Evolutionary conservation across 2,329 filamentous ascomycete genomes (phyloP), one percentile per base, ranked within the genome.

Genomic region (Aspergillus flavus): DNA sequence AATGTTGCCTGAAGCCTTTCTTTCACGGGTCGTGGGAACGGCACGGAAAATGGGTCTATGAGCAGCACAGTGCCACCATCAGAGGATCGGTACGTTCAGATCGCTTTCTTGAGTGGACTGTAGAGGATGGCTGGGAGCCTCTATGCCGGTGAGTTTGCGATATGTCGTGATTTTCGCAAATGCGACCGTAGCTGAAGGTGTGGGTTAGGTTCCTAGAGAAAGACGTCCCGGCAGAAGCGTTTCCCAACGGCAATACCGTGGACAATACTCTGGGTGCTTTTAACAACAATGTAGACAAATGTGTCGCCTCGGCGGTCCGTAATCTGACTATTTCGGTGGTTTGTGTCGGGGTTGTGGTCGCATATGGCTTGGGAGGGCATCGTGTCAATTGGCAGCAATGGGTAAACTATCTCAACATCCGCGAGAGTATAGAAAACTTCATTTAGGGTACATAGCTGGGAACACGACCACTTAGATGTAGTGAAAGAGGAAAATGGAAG

Each of bases 81-180:
- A 34, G 43, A 3, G 52, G 62, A 1, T 1, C 53, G 0, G 61
- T 65, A 2, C 30, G 58, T 28, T 14, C 43, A 5, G 67, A 57
- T 6, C 58, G 58, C 3, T 26, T 69, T 56, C 55, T 68, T 6
- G 59, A 63, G 14, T 68, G 62, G 56, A 60, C 50, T 36, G 53
- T 64, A 1, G 28, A 59, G 16, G 61, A 68, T 59, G 64, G 66
- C 11, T 69, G 66, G 67, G 67, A 61, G 58, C 67, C 64, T 5
- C 60, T 66, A 2, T 69, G 66, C 43, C 48, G 28, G 59, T 62
- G 23, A 59, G 50, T 57, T 34, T n/a, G 7, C 16, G 19, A 30
- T 12, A 6, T 14, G 30, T 21, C 30, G 30, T 34, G 34, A 19
- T 30, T 41, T 19, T 21, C 16, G 48, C 2, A 45, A 32, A 34